phyloP scores from a whole-genome alignment of 257 asterid genomes.

The Solanum verrucosum region DNA sequence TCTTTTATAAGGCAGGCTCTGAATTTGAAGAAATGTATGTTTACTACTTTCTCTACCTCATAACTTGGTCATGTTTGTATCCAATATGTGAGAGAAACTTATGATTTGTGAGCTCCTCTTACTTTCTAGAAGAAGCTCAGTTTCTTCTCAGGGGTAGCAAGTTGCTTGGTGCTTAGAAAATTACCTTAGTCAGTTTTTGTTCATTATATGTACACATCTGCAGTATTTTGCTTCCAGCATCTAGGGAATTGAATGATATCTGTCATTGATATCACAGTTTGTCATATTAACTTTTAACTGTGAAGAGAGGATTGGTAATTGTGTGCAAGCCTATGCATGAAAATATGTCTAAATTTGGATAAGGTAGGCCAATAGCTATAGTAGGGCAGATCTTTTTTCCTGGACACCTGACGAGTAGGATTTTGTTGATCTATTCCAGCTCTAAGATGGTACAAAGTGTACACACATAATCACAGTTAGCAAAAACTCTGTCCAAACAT shows the following conservation, averaged over 20 bases:
- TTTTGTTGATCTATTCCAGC: background rate
- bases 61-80: background rate
- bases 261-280: background rate
- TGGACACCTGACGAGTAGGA: background rate
- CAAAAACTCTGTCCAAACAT: background rate
- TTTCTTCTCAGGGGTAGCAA: background rate
- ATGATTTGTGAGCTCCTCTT: background rate
- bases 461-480: background rate
- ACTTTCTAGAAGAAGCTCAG: background rate
- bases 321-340: background rate
- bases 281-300: background rate
- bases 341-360: background rate
- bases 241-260: background rate
- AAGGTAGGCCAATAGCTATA: background rate
- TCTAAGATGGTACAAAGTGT: background rate
- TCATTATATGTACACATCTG: background rate
- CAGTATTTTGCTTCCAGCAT: background rate
- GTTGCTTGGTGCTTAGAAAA: background rate
- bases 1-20: slow-evolving; percentile 94
- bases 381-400: background rate
- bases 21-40: slow-evolving; percentile 96
- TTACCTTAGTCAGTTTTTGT: background rate
- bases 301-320: background rate
- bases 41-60: background rate
- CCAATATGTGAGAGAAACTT: background rate